Base-by-base conservation (phyloP, 164 flowering plant genomes). In the Santalum album region DNA sequence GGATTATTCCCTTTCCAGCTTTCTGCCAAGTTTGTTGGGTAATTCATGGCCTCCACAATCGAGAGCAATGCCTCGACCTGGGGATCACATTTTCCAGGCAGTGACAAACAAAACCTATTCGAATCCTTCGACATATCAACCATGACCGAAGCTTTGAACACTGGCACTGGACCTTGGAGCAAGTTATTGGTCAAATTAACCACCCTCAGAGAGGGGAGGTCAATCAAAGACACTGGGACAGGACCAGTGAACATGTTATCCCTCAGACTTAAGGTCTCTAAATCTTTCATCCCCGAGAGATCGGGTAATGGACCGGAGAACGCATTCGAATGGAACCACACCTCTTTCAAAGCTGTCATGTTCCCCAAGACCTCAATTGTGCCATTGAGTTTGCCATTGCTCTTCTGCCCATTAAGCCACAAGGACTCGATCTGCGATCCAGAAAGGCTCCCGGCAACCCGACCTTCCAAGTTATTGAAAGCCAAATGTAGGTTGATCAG, bases 221-320 rank as follows among this genome's bases (percentile, higher is more conserved):
- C 63, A 17, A 64, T 12, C 67, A 94, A 63, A 2, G 88, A 76
- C n/a, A 1, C 23, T 0, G 95, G 90, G 51, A 87, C 81, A 51
- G 78, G 83, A n/a, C 99, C 99, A 0, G 97, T 82, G 38, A 90
- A 76, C 51, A 16, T 25, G 57, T 94, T 94, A 59, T 90, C 95
- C 46, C 99, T 77, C 62, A 87, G 49, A 62, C 72, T 78, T 75
- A 89, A 29, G 9, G 10, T 61, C 57, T 72, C 47, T 62, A 94
- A 66, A 16, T 56, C 60, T 16, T 53, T 68, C 59, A 90, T 61
- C 1, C 70, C 72, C 15, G 90, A 74, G 49, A 89, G 72, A 57
- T 94, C 88, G 0, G 97, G 97, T 56, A 94, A 66, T 1, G 96
- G 92, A 46, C 99, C 97, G 0, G 85, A 60, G 69, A 94, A 87